These are phyloP conservation scores for Psidium guajava DNA, from an alignment of 345 rosid genomes.

Conservation along the genomic window DNA sequence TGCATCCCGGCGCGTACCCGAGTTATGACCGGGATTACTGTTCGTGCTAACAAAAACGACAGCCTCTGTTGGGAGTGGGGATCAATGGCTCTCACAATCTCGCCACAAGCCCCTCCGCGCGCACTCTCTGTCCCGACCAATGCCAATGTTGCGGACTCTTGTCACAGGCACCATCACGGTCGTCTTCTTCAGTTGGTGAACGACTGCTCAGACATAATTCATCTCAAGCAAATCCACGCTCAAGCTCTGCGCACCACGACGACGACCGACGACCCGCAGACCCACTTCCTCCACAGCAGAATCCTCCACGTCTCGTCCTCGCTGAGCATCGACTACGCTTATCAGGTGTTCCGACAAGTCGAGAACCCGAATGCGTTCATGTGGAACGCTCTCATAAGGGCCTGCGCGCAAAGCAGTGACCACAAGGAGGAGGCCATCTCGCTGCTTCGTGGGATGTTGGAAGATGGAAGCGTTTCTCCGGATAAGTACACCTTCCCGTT, in stretches of 20 bases:
- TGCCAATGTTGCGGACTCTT: not conserved
- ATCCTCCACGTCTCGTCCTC: constrained; percentile 47
- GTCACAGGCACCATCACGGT: constrained; percentile 4
- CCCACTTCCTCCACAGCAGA: constrained; percentile 44
- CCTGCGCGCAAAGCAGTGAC: constrained; percentile 36
- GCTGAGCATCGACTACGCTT: constrained; percentile 39
- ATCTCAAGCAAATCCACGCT: constrained; percentile 72
- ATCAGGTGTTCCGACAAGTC: constrained; percentile 34
- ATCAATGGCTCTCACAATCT: constrained; percentile 26
- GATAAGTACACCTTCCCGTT: constrained; percentile 82
- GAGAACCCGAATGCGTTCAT: constrained; percentile 46
- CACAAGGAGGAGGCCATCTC: constrained; percentile 44
- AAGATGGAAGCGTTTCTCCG: constrained; percentile 31
- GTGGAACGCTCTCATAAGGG: constrained; percentile 88
- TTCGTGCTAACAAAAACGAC: not conserved
- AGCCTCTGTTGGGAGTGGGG: not conserved
- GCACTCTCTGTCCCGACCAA: constrained; percentile 7
- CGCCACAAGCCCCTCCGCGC: constrained; percentile 17
- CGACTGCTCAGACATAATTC: constrained; percentile 40
- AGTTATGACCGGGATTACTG: not conserved
- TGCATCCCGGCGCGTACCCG: not conserved
- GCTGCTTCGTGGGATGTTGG: constrained; percentile 40
- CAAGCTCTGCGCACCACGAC: constrained; percentile 41
- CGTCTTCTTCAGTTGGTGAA: constrained; percentile 28
- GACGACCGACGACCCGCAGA: constrained; percentile 18